Conservation (phyloP, 169 alveolate species). For the Eimeria praecox region DNA sequence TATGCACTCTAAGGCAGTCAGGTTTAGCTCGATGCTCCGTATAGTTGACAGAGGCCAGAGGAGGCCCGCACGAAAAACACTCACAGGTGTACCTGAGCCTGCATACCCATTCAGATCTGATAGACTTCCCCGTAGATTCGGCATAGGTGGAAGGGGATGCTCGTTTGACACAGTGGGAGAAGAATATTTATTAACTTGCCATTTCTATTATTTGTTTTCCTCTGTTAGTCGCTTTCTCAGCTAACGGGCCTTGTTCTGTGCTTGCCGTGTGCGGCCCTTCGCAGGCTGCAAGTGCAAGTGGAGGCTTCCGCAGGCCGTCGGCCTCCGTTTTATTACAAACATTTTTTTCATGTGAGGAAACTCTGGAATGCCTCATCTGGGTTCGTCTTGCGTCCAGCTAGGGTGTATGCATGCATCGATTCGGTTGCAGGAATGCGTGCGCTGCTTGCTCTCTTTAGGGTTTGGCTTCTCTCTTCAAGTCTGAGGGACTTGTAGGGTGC, state of each 20-base stretch:
- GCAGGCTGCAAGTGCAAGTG: constrained; percentile 66
- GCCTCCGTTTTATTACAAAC: constrained; percentile 48
- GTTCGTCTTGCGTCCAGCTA: background rate
- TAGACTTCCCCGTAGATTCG: background rate
- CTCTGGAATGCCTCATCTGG: background rate
- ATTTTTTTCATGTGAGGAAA: constrained; percentile 47
- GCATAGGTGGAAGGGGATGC: background rate
- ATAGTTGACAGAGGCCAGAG: background rate
- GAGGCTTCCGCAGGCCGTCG: constrained; percentile 6
- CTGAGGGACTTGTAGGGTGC: constrained; percentile 55
- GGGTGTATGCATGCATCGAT: background rate
- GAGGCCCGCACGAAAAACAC: too few relatives aligned
- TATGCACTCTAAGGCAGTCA: too few relatives aligned
- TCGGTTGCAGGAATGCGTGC: background rate
- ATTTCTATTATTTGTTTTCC: background rate
- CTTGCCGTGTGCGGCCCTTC: background rate
- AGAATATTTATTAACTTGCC: background rate
- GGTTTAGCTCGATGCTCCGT: too few relatives aligned
- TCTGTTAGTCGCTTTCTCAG: background rate
- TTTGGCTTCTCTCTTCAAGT: constrained; percentile 19
- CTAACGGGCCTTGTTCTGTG: background rate
- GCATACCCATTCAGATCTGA: background rate
- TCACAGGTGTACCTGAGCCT: too few relatives aligned
- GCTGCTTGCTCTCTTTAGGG: constrained; percentile 38
- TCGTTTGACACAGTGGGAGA: background rate